phyloP scores from a whole-genome alignment of 2,329 filamentous ascomycete species.

The Sphaceloma murrayae region DNA sequence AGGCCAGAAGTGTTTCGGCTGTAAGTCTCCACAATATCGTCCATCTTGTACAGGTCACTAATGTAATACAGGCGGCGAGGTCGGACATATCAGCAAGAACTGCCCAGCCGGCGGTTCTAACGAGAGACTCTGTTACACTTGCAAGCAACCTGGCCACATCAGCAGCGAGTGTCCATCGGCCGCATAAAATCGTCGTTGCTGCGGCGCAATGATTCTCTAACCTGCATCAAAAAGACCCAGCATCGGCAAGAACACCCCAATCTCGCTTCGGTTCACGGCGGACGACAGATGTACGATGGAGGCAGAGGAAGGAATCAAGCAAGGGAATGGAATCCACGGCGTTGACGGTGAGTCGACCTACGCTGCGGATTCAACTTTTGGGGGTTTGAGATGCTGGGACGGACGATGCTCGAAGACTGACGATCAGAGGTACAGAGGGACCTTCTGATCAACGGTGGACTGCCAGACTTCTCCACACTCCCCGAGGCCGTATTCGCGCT shows the following conservation, averaged over 20 bases:
- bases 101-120: conserved; percentile 84
- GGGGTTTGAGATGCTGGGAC: conserved; percentile 13
- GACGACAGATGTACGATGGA: conserved; percentile 12
- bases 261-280: conserved; percentile 10
- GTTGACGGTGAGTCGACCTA: background rate
- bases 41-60: conserved; percentile 22
- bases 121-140: conserved; percentile 99
- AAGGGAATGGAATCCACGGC: conserved; percentile 2
- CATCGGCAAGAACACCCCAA: conserved; percentile 14
- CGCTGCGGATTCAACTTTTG: conserved; percentile 5
- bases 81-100: conserved; percentile 89
- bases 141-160: conserved; percentile 76
- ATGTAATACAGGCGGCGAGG: conserved; percentile 54
- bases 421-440: background rate
- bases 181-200: no score
- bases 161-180: conserved; percentile 87
- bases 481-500: conserved; percentile 9
- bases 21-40: no score
- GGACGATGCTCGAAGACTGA: conserved; percentile 10
- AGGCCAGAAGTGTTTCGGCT: no score
- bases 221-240: conserved; percentile 14
- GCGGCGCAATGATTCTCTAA: no score
- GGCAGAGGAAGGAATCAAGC: conserved; percentile 8
- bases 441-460: background rate
- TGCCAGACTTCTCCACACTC: conserved; percentile 13